These are phyloP conservation scores for Fraxinus americana DNA, from an alignment of 257 asterid species.

Conservation along the genomic window DNA sequence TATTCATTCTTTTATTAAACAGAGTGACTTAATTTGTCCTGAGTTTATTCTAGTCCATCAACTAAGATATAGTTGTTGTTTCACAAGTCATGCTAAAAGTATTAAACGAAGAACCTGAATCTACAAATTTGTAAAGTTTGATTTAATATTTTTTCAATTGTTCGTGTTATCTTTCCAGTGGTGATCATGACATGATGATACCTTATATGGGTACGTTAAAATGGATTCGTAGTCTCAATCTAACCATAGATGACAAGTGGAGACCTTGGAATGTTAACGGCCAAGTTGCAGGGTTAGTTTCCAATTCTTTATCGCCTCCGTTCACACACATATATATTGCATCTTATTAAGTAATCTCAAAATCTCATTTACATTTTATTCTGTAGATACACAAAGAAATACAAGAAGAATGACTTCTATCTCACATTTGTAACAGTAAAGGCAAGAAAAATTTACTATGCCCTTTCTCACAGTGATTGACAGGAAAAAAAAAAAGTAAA, in stretches of 20 bases:
- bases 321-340: not conserved
- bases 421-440: constrained; percentile 50
- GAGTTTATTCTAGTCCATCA: not conserved
- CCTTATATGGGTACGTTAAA: constrained; percentile 25
- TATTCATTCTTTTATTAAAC: not conserved
- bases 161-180: not conserved
- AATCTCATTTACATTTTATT: not conserved
- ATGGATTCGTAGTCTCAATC: constrained; percentile 26
- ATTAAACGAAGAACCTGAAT: too few species aligned
- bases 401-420: constrained; percentile 23
- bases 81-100: too few species aligned
- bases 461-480: not conserved
- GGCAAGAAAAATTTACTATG: constrained; percentile 29
- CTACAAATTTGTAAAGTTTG: too few species aligned
- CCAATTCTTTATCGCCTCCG: not conserved
- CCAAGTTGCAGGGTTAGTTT: constrained; percentile 56
- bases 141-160: not conserved
- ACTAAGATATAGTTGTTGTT: not conserved
- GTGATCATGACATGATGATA: constrained; percentile 30
- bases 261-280: constrained; percentile 37
- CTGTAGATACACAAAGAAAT: constrained; percentile 39
- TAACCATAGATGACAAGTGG: constrained; percentile 24
- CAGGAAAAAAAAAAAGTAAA: not conserved
- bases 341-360: not conserved
- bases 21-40: not conserved